Percentiles rank a stretch among this genome's conserved stretches.
Evolutionary conservation across 139 green algal species (phyloP).

Genomic region (Coelastrella sp.): DNA sequence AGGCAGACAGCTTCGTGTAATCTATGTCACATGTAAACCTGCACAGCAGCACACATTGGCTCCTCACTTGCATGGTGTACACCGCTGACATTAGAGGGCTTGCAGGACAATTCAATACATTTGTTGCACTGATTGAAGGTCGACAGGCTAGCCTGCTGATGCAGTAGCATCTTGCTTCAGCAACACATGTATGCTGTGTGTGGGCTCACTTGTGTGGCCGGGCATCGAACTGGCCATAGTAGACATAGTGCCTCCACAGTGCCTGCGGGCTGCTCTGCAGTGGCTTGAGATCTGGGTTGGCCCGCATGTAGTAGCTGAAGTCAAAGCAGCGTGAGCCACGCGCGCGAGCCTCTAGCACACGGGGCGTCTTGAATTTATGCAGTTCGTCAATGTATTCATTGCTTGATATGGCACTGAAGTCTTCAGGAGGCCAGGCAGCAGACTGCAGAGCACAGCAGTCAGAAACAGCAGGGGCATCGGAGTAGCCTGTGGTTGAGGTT

Average conservation of each 20-base stretch:
- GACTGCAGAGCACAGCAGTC: conserved; percentile 3
- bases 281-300: conserved; percentile 67
- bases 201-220: conserved; percentile 55
- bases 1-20: conserved; percentile 23
- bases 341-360: conserved; percentile 45
- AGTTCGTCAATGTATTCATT: conserved; percentile 55
- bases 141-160: not conserved
- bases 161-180: not conserved
- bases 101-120: not conserved
- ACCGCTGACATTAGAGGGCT: not conserved
- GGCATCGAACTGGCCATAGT: conserved; percentile 80
- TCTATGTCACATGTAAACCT: conserved; percentile 31
- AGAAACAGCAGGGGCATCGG: not conserved
- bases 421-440: not conserved
- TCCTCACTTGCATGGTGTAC: not conserved
- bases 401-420: conserved; percentile 2
- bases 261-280: conserved; percentile 1
- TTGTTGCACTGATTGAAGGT: not conserved
- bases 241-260: conserved; percentile 79
- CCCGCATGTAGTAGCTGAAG: conserved; percentile 59
- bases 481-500: no score
- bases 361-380: conserved; percentile 15
- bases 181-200: not conserved
- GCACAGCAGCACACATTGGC: not conserved
- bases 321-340: conserved; percentile 76